Percentiles rank a stretch among this genome's conserved stretches.
These are phyloP conservation scores for Kluyveromyces sp. DNA, from an alignment of 1,139 yeast species.

Conservation along the genomic window DNA sequence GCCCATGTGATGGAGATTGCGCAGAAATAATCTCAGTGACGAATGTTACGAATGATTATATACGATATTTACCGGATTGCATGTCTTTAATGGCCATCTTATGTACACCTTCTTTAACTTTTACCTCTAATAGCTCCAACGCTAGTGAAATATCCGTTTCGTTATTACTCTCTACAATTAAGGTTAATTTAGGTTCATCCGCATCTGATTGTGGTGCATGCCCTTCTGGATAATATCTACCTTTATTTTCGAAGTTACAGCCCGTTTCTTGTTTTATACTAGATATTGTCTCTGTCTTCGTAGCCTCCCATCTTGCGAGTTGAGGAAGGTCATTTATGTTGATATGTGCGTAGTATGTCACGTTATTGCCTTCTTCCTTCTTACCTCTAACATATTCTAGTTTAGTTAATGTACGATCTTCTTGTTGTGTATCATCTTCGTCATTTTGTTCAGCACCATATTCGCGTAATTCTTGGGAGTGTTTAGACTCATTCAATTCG, in stretches of 20 bases:
- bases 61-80: slow-evolving; percentile 18
- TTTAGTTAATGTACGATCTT: slow-evolving; percentile 50
- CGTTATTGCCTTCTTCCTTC: slow-evolving; percentile 44
- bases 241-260: slow-evolving; percentile 77
- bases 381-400: slow-evolving; percentile 29
- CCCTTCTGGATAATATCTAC: slow-evolving; percentile 60
- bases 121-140: slow-evolving; percentile 51
- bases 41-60: not conserved
- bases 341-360: slow-evolving; percentile 62
- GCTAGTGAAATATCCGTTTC: slow-evolving; percentile 61
- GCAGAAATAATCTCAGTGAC: slow-evolving; percentile 1
- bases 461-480: slow-evolving; percentile 42
- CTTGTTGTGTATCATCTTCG: slow-evolving; percentile 29
- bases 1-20: slow-evolving; percentile 17
- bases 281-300: slow-evolving; percentile 57
- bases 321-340: slow-evolving; percentile 84
- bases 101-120: slow-evolving; percentile 51
- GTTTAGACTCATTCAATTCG: slow-evolving; percentile 51
- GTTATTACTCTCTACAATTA: slow-evolving; percentile 71
- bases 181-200: slow-evolving; percentile 68
- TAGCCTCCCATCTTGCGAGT: slow-evolving; percentile 73
- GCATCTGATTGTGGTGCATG: slow-evolving; percentile 38
- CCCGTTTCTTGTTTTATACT: slow-evolving; percentile 65
- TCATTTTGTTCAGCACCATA: slow-evolving; percentile 28
- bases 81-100: slow-evolving; percentile 22